Conservation (phyloP, 139 green algal genomes). For the Raphidocelis subcapitata region DNA sequence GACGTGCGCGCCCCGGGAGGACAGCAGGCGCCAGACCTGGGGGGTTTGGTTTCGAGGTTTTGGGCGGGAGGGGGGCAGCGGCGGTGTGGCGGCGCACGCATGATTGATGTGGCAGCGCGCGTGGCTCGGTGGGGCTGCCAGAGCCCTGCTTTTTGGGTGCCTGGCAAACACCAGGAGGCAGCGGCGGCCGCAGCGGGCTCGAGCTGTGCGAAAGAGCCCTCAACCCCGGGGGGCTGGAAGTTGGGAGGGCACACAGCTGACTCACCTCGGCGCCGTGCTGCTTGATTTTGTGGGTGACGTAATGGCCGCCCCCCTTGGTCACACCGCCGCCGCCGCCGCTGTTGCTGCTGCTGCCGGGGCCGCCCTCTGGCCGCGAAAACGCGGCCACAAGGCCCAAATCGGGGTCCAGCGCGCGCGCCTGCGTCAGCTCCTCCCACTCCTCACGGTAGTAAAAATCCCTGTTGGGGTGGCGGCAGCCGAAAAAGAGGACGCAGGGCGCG, state of each 20-base stretch:
- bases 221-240: too few species aligned
- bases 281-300: slow-evolving; percentile 79
- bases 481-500: slow-evolving; percentile 72
- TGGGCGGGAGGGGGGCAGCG: too few species aligned
- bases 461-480: slow-evolving; percentile 77
- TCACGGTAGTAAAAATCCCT: slow-evolving; percentile 82
- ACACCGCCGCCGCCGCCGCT: neutral
- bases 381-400: slow-evolving; percentile 65
- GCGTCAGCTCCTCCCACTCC: slow-evolving; percentile 64
- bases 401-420: slow-evolving; percentile 43
- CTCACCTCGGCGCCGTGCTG: slow-evolving; percentile 49
- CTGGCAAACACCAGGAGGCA: too few species aligned
- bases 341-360: neutral
- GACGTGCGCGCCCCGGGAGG: slow-evolving; percentile 51
- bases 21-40: slow-evolving; percentile 56
- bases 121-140: too few species aligned
- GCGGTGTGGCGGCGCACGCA: too few species aligned
- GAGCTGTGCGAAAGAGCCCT: too few species aligned
- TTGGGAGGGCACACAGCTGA: too few species aligned
- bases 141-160: too few species aligned
- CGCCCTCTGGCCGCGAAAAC: slow-evolving; percentile 76
- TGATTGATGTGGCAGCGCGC: too few species aligned
- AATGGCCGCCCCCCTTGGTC: slow-evolving; percentile 74
- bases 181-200: too few species aligned
- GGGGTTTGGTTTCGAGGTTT: neutral